A percentile compares a stretch with the other conserved stretches of the same genome.
phyloP scores from a whole-genome alignment of 2,329 filamentous ascomycete species.

The Phyllosticta ampelicida region DNA sequence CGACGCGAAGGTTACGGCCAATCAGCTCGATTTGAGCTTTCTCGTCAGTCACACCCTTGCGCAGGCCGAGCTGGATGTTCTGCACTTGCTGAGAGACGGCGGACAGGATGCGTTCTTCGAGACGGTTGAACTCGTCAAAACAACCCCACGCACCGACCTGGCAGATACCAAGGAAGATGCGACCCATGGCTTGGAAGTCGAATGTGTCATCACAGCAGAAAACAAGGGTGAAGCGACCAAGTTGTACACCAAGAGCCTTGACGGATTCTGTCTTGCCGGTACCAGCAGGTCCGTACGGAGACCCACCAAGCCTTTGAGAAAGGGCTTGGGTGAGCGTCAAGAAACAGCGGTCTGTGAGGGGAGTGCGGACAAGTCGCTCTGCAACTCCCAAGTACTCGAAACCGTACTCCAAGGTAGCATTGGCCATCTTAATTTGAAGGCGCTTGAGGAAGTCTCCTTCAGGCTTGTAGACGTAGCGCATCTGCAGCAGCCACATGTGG shows the following conservation, averaged over 20 bases:
- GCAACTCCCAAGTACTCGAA: constrained; percentile 97
- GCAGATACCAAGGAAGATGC: constrained; percentile 98
- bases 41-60: constrained; percentile 69
- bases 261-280: constrained; percentile 99
- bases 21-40: constrained; percentile 89
- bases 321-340: constrained; percentile 92
- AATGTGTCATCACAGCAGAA: constrained; percentile 99
- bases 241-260: constrained; percentile 90
- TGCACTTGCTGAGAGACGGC: constrained; percentile 98
- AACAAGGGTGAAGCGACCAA: constrained; percentile 94
- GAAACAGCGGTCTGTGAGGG: constrained; percentile 96
- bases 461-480: constrained; percentile 84
- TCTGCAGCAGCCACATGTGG: constrained; percentile 88
- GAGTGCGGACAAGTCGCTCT: constrained; percentile 90
- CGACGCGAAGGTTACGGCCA: constrained; percentile 79
- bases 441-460: constrained; percentile 75
- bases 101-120: constrained; percentile 94
- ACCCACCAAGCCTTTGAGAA: constrained; percentile 89
- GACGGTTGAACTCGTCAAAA: constrained; percentile 99
- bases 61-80: constrained; percentile 94
- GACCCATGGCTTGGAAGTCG: constrained; percentile 98
- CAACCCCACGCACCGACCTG: constrained; percentile 99
- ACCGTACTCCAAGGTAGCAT: constrained; percentile 87
- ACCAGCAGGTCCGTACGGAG: constrained; percentile 92
- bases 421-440: constrained; percentile 90